Percentiles rank a stretch among this genome's conserved stretches.
These are phyloP conservation scores for Botrytis cinerea DNA, from an alignment of 2,329 filamentous ascomycete genomes.

Conservation along the genomic window DNA sequence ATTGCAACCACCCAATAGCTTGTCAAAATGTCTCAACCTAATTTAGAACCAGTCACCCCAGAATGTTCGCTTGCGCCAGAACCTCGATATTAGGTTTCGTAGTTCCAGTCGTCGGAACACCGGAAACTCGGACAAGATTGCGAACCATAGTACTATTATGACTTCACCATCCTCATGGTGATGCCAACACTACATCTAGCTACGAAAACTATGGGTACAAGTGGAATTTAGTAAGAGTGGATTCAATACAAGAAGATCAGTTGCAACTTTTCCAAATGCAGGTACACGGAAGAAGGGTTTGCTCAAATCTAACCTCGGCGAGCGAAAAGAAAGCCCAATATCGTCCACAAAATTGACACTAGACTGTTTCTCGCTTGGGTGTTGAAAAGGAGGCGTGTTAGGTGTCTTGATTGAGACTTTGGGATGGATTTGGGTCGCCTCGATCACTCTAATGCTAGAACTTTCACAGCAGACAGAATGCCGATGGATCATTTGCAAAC, in stretches of 20 bases:
- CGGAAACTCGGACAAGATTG: accelerated
- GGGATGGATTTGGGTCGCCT: neutral
- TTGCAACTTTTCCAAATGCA: no score
- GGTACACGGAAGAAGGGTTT: no score
- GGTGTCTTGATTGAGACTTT: no score
- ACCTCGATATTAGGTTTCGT: neutral
- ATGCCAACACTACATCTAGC: neutral
- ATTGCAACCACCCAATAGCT: neutral
- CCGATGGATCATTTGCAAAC: no score
- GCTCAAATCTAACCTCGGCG: neutral
- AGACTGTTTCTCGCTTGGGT: neutral
- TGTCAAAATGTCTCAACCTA: accelerated
- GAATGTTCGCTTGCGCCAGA: neutral
- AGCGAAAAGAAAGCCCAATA: neutral
- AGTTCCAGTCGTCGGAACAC: neutral
- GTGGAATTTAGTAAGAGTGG: neutral
- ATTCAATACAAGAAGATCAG: neutral
- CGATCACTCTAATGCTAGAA: neutral
- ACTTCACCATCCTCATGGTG: neutral
- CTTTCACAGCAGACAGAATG: neutral
- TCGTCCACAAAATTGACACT: neutral
- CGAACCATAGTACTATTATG: neutral
- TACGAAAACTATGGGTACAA: neutral
- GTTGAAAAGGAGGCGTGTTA: no score
- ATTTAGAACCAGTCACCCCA: neutral